These are phyloP conservation scores for Saitozyma podzolica DNA, from an alignment of 768 basidiomycete species.

Conservation along the genomic window DNA sequence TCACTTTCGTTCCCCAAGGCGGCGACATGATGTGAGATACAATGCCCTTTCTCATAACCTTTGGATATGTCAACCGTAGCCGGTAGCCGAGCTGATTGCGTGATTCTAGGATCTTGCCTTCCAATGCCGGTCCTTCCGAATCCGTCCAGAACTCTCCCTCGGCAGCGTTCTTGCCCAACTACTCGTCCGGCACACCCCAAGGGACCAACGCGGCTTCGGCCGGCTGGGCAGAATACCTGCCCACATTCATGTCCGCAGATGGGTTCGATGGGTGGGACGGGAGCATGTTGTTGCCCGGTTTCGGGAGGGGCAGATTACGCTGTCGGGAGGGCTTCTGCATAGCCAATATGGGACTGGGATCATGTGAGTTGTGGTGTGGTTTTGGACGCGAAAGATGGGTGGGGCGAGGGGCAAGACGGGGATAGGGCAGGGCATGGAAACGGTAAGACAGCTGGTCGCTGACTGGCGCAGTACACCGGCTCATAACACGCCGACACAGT, in stretches of 20 bases:
- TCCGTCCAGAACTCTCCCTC: conserved; percentile 37
- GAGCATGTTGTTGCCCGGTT: conserved; percentile 48
- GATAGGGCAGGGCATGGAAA: background rate
- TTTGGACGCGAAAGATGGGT: background rate
- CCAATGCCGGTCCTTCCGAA: conserved; percentile 41
- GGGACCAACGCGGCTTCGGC: background rate
- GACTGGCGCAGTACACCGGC: conserved; percentile 38
- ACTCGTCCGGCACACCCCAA: background rate
- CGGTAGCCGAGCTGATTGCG: background rate
- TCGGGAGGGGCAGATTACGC: conserved; percentile 42
- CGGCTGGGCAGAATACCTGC: conserved; percentile 46
- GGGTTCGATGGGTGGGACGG: conserved; percentile 50
- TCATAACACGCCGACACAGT: conserved; percentile 37
- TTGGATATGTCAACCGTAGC: background rate
- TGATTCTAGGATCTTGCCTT: conserved; percentile 39
- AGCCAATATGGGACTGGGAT: conserved; percentile 46
- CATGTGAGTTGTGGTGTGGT: conserved; percentile 36
- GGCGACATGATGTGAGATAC: conserved; percentile 48
- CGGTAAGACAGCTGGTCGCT: conserved; percentile 1
- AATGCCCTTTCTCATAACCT: background rate
- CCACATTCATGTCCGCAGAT: conserved; percentile 42
- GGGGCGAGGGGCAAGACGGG: background rate
- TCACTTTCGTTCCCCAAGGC: conserved; percentile 44
- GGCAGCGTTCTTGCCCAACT: conserved; percentile 13
- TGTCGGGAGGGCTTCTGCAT: conserved; percentile 43